Base-by-base conservation (phyloP, 352 stramenopile species). In the Phytopythium sindhum region DNA sequence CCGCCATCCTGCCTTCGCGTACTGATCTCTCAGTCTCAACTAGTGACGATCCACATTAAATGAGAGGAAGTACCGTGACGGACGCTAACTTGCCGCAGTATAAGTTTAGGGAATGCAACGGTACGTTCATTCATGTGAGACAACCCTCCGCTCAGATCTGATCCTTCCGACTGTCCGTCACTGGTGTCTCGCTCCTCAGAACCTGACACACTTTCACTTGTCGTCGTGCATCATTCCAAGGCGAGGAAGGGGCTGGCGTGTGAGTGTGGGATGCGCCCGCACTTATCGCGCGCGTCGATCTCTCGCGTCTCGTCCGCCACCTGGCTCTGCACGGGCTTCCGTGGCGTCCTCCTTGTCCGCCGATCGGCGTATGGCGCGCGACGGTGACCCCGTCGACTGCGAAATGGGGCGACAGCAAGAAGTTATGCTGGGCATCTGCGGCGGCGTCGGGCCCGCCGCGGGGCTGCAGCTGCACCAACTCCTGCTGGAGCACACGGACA, bases 391-490 rank as follows among this genome's bases (percentile, higher is more conserved):
- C 4, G 15, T 21, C 11, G n/a, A 52, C 15, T 26, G 52, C 56
- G 45, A 74, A 60, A 33, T 63, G 61, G 53, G 53, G 61, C 17
- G 56, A 35, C 26, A 75, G 29, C 67, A 74, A 65, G 71, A 86
- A 48, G 75, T 77, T 57, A 69, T 93, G 69, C 68, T 93, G 33
- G 84, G 81, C 62, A 90, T 93, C 65, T 89, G 81, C 59, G 84
- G 84, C 29, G 84, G 84, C 65, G 84, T 91, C 19, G 84, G 84
- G 0, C 84, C 84, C 1, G 84, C 84, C 7, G 84, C 84, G 1
- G 84, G 84, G 10, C 63, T 93, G 63, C 72, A 91, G 61, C 70
- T 93, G 60, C 84, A 93, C 48, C 80, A 91, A 58, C 74, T 83
- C 57, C 86, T 93, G 56, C 69, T 93, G 26, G 63, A 89, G 56